Base-by-base conservation (phyloP, 805 yeast genomes). In the Debaryomyces tyrocola region DNA sequence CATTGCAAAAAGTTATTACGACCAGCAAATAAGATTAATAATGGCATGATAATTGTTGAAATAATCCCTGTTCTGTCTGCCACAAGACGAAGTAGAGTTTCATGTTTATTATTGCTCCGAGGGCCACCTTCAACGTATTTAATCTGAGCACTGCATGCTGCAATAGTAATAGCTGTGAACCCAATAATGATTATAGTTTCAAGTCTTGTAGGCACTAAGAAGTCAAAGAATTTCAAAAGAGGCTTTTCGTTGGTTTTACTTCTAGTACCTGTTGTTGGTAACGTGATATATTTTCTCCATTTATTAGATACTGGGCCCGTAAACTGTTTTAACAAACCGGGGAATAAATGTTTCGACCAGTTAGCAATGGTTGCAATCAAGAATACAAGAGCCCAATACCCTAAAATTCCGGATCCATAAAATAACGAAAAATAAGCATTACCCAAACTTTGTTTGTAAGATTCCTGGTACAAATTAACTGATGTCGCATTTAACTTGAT, bases 1-100 rank as follows among this genome's bases (percentile, higher is more conserved):
- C 80, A 79, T 49, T 77, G 82, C 47, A 84, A 60, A 41, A 84
- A 60, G 56, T 83, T 84, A 61, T 84, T 84, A 54, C 88, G 66
- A 36, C 86, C 80, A 1, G 87, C 83, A 57, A 83, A 82, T 41
- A 82, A 61, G 31, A 80, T 66, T 37, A 82, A 51, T 39, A 81
- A 60, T 3, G 89, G 88, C 63, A 64, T 75, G 62, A 56, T 51
- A n/a, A 74, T 69, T 2, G 73, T 60, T 8, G 57, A 63, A 40
- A 80, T 56, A 21, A 82, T 71, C 2, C 82, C 86, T 1, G 82
- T 55, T 55, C 88, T 68, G 53, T 80, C 80, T 28, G 77, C 81
- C 41, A 63, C 49, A 44, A 70, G 74, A 31, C 70, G 54, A 37
- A 55, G 43, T 20, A 63, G 46, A 0, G 70, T 69, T 5, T n/a